phyloP scores from a whole-genome alignment of 345 rosid species.

The Populus ilicifolia region DNA sequence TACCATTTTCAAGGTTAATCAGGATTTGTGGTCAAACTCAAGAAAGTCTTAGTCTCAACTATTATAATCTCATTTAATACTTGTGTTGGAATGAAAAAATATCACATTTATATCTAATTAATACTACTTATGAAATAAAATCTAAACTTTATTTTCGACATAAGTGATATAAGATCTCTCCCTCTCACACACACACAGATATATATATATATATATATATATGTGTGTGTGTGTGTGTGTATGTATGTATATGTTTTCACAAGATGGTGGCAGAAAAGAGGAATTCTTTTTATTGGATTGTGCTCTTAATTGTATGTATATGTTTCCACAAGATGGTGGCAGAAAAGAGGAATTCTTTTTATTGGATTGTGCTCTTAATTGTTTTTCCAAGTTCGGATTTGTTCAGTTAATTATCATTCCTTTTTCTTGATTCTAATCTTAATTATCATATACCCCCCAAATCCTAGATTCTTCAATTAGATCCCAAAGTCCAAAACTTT shows the following conservation, averaged over 20 bases:
- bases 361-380: neutral
- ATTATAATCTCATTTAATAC: too few species aligned
- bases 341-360: neutral
- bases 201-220: too few species aligned
- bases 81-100: too few species aligned
- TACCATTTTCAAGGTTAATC: too few species aligned
- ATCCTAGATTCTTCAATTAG: constrained; percentile 1
- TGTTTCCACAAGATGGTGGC: neutral
- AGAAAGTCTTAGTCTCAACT: too few species aligned
- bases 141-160: too few species aligned
- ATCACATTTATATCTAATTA: too few species aligned
- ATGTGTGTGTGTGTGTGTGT: too few species aligned
- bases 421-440: constrained; percentile 2
- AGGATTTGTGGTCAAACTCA: too few species aligned
- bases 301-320: neutral
- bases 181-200: too few species aligned
- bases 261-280: neutral
- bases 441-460: neutral
- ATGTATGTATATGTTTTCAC: neutral
- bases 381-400: constrained; percentile 6
- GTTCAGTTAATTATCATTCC: neutral
- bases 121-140: too few species aligned
- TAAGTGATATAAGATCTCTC: too few species aligned
- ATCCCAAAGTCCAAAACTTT: constrained; percentile 3
- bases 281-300: neutral